phyloP scores from a whole-genome alignment of 2,329 filamentous ascomycete species.

The Dothideomycetidae sp. region DNA sequence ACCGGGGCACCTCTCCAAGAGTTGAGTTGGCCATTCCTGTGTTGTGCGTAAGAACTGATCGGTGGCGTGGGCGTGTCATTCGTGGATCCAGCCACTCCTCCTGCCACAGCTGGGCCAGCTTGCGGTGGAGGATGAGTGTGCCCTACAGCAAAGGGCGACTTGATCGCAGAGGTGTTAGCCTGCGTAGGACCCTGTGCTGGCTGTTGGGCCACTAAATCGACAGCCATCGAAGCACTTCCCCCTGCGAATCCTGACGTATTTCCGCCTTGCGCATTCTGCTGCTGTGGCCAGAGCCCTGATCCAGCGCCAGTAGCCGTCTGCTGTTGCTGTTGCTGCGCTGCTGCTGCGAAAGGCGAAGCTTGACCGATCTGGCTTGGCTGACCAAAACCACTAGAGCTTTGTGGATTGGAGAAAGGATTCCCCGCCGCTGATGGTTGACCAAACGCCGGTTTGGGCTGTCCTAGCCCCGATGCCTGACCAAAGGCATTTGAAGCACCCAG shows the following conservation, averaged over 20 bases:
- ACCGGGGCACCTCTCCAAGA: slow-evolving; percentile 52
- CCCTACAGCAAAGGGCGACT: slow-evolving; percentile 1
- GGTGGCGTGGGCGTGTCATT: slow-evolving; percentile 13
- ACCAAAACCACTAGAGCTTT: not conserved
- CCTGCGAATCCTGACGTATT: too few species aligned
- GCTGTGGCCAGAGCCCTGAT: slow-evolving; percentile 11
- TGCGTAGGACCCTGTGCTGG: slow-evolving; percentile 1
- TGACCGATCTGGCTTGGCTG: slow-evolving; percentile 12
- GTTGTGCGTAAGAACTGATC: slow-evolving; percentile 31
- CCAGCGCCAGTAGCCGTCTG: not conserved
- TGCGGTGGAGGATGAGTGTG: slow-evolving; percentile 13
- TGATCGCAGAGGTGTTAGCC: slow-evolving; percentile 9
- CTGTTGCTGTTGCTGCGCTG: slow-evolving; percentile 7
- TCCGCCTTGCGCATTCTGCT: too few species aligned
- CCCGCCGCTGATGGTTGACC: slow-evolving; percentile 6
- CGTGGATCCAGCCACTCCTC: not conserved
- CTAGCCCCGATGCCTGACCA: slow-evolving; percentile 6
- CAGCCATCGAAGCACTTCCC: too few species aligned
- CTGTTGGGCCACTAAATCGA: too few species aligned
- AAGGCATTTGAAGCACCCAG: slow-evolving; percentile 1
- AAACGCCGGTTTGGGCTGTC: slow-evolving; percentile 5
- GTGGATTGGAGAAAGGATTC: not conserved
- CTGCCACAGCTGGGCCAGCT: too few species aligned
- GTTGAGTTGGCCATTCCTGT: slow-evolving; percentile 33
- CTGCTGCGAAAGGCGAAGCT: slow-evolving; percentile 11